Conservation (phyloP, 352 stramenopile genomes). For the Blastocystis sp. region DNA sequence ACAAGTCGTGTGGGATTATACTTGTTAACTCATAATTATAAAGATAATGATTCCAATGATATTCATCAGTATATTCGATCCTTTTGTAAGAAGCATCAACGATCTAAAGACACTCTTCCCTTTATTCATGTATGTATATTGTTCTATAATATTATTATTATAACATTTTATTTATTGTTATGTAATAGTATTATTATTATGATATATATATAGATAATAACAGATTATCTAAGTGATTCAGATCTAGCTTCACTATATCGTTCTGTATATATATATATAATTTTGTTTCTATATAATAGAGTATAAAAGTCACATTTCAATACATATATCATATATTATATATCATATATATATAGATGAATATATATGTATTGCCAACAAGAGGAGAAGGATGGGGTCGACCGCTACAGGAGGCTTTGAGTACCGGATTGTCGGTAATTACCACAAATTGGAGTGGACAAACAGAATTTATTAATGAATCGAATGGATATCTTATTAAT, state of each 20-base stretch:
- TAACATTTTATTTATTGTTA: no score
- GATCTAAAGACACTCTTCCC: constrained; percentile 10
- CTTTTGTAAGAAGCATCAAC: constrained; percentile 35
- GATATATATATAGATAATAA: no score
- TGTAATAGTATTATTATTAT: no score
- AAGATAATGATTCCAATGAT: constrained; percentile 40
- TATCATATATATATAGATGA: constrained; percentile 54
- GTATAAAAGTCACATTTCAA: constrained; percentile 51
- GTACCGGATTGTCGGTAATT: constrained; percentile 64
- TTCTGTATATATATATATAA: constrained; percentile 47
- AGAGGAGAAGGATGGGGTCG: constrained; percentile 73
- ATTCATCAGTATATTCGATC: not conserved
- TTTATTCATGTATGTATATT: not conserved
- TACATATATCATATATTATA: constrained; percentile 44
- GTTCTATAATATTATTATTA: constrained; percentile 7
- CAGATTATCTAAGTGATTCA: no score
- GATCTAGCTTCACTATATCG: constrained; percentile 41
- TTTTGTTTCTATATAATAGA: constrained; percentile 40
- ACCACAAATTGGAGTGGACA: constrained; percentile 68
- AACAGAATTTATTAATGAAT: constrained; percentile 43
- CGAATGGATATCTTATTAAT: constrained; percentile 40
- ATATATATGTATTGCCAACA: constrained; percentile 64
- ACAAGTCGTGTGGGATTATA: constrained; percentile 54
- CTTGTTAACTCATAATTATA: constrained; percentile 65
- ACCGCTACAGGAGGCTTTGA: constrained; percentile 73